Evolutionary conservation across 352 stramenopile species (phyloP).

Genomic region (Pelagophyceae sp.): DNA sequence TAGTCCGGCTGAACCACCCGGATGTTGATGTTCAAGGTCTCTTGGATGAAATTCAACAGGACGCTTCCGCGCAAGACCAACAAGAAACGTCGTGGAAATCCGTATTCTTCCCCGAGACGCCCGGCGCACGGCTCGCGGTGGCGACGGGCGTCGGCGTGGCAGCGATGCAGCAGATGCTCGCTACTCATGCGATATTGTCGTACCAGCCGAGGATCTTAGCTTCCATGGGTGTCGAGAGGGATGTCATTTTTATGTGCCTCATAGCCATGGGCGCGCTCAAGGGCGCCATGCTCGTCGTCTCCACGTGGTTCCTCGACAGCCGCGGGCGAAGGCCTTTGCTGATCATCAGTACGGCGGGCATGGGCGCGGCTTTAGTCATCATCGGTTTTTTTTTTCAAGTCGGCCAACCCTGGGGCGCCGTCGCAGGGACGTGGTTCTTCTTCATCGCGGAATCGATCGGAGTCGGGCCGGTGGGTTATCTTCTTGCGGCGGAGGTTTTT

Average conservation of each 20-base stretch:
- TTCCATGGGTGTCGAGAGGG: constrained; percentile 39
- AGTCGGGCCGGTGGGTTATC: constrained; percentile 48
- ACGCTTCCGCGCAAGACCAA: constrained; percentile 38
- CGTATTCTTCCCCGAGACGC: constrained; percentile 42
- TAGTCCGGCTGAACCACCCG: constrained; percentile 29
- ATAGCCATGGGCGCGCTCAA: constrained; percentile 49
- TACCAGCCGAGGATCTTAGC: constrained; percentile 51
- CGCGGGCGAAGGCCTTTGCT: constrained; percentile 39
- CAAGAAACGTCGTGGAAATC: constrained; percentile 45
- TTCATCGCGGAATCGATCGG: constrained; percentile 22
- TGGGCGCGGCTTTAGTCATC: too few relatives aligned
- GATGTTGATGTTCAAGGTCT: constrained; percentile 28
- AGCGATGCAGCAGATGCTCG: constrained; percentile 51
- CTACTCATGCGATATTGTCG: constrained; percentile 54
- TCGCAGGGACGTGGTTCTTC: too few relatives aligned
- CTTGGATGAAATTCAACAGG: constrained; percentile 48
- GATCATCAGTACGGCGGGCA: too few relatives aligned
- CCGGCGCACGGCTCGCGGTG: constrained; percentile 48
- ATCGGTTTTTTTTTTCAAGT: not conserved
- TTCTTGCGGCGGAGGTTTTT: constrained; percentile 56
- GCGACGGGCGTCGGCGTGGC: constrained; percentile 48
- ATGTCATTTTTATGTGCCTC: constrained; percentile 27
- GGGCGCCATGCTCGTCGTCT: constrained; percentile 41
- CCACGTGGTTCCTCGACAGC: constrained; percentile 22
- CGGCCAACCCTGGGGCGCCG: not conserved